Percentiles rank a stretch among this genome's conserved stretches.
Evolutionary conservation across 2,329 filamentous ascomycete genomes (phyloP).

Genomic region (Nemania sp.): DNA sequence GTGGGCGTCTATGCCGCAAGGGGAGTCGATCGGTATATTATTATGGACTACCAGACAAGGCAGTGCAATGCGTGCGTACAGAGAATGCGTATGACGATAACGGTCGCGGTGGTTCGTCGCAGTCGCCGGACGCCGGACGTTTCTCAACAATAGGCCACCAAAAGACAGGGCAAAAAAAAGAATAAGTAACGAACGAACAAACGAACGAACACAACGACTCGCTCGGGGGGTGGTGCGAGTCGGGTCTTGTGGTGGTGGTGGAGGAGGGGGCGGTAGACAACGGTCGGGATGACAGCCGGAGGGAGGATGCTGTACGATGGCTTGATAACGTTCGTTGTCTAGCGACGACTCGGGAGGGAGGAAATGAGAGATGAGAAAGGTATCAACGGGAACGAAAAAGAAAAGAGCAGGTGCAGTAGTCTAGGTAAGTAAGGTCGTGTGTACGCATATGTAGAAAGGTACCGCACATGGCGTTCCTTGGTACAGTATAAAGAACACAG

Average conservation of each 20-base stretch:
- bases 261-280: slow-evolving; percentile 38
- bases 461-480: slow-evolving; percentile 15
- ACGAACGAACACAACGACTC: slow-evolving; percentile 49
- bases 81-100: slow-evolving; percentile 13
- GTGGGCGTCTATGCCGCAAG: slow-evolving; percentile 27
- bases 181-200: slow-evolving; percentile 46
- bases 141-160: slow-evolving; percentile 32
- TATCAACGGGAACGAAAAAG: slow-evolving; percentile 33
- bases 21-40: slow-evolving; percentile 35
- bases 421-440: slow-evolving; percentile 24
- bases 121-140: slow-evolving; percentile 26
- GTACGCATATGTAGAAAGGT: slow-evolving; percentile 20
- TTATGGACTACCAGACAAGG: slow-evolving; percentile 31
- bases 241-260: slow-evolving; percentile 35
- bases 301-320: slow-evolving; percentile 42
- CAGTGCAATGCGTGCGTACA: too few species aligned
- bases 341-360: slow-evolving; percentile 39
- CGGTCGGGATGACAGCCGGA: slow-evolving; percentile 44
- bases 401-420: slow-evolving; percentile 36
- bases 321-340: slow-evolving; percentile 38
- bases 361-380: slow-evolving; percentile 34
- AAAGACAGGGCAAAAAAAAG: slow-evolving; percentile 38
- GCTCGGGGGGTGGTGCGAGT: slow-evolving; percentile 39
- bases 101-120: slow-evolving; percentile 24
- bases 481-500: slow-evolving; percentile 24